Evolutionary conservation across 257 asterid genomes (phyloP), one percentile per base, ranked within the genome.

Genomic region (Euphrasia confusa): DNA sequence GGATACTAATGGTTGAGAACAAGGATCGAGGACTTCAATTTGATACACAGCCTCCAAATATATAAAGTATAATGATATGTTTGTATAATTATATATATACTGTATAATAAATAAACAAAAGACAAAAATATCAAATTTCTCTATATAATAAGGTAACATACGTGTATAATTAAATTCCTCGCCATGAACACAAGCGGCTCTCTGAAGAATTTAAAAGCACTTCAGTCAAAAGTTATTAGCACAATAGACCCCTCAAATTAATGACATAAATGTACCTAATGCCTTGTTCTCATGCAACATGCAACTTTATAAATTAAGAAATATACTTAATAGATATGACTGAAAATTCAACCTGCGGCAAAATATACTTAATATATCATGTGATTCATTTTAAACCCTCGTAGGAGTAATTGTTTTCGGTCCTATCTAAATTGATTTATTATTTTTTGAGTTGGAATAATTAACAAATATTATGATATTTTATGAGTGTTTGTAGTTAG

Each of bases 171-270:
- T 85, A 92, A 79, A 88, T 92, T 92, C 78, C 99, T 84, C 97
- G 96, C 89, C 99, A 92, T 86, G 71, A 92, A 89, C 49, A 92
- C 95, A 26, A 92, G 90, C 7, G 95, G 95, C 76, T 92, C 97
- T 85, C 97, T 88, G 80, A 63, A 66, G 42, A 2, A 37, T 66
- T 60, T 68, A 67, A 11, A 64, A 70, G 11, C 37, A 59, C 21
- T 50, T 61, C 67, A 61, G 37, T 15, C 45, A 52, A 13, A 59
- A 30, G 56, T 45, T 60, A 44, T 35, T 28, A 60, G 40, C 10
- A 35, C 42, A 35, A 7, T 35, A 7, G 10, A 35, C 42, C 42
- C 8, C 42, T 35, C 42, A 35, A n/a, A n/a, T n/a, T n/a, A 7
- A 35, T 35, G 42, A 35, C 11, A 3, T 35, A 35, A 2, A 35